Evolutionary conservation across 1,284 basidiomycete genomes (phyloP), one percentile per base, ranked within the genome.

Genomic region (Athelia sp.): DNA sequence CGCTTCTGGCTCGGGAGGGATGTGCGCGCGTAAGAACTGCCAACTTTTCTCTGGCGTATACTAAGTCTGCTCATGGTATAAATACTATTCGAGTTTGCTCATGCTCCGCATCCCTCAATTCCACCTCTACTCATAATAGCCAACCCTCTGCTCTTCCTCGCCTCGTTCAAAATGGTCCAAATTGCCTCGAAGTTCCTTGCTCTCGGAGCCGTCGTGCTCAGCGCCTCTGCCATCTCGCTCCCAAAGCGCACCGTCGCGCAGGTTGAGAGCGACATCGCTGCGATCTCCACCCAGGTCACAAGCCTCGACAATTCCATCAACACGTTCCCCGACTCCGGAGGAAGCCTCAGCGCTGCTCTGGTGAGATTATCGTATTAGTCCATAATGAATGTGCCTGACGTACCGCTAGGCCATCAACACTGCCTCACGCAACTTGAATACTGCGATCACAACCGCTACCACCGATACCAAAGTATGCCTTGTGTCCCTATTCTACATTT

Each of bases 291-390:
- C 9, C 59, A 60, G 46, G 48, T 62, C 0, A 57, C 46, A 14
- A 52, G 50, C 14, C 49, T 64, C 18, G 56, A 60, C 54, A 58
- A 31, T 40, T 35, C 47, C 26, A 55, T 63, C 50, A 58, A 49
- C 1, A 54, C 47, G 10, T 63, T 63, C 53, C 60, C 62, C 0
- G 29, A 22, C 36, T 55, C 55, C n/a, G 60, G 61, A 13, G 55
- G 55, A 32, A 57, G 45, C 35, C 51, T 62, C 24, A 22, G 34
- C 19, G 49, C 49, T 6, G 62, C 61, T 11, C 43, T 61, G 21
- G 59, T 61, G n/a, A 43, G n/a, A 40, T 51, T 14, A 4, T 43
- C 15, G 43, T 24, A 14, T 21, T n/a, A 18, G 18, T n/a, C 23
- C 23, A 13, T 19, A 13, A 6, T 18, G 1, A 23, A 47, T 31